Evolutionary conservation across 345 rosid genomes (phyloP), one percentile per base, ranked within the genome.

Genomic region (Bruguiera parviflora): DNA sequence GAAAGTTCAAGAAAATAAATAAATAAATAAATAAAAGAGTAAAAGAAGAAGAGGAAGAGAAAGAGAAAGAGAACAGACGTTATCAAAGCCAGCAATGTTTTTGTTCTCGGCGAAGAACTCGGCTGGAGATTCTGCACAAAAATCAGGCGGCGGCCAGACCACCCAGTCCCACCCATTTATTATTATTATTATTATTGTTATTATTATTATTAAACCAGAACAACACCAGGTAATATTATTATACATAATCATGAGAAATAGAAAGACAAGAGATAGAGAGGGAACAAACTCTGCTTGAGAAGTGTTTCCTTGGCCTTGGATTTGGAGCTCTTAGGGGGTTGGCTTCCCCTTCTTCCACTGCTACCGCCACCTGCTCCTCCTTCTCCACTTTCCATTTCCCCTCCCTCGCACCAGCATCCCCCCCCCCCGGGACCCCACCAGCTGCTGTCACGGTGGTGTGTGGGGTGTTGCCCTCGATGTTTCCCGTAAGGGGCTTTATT

Each of bases 41-140:
- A 49, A 43, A 62, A 29, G 15, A 43, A 49, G 25, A n/a, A 27
- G 2, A 58, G 6, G 53, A 8, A 37, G 32, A 27, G 6, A 2
- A n/a, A 15, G 19, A 10, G 15, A 39, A 43, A 13, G 18, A 19
- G 6, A 66, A 75, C 92, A 83, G 71, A 91, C 98, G 69, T 91
- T 94, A 71, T 91, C 98, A 49, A 94, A 94, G n/a, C 98, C 98
- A 68, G 98, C 97, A 64, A 94, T 89, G 80, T 94, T 94, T 84
- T 94, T 91, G 82, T 91, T 94, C 87, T 94, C 98, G 8, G 98
- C 98, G 59, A 94, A 94, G 81, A 94, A 94, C 79, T 94, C 98
- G 31, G 97, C 98, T 20, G 96, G 98, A 71, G 96, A 94, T 86
- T 91, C 97, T 94, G 90, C 85, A 73, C 57, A 55, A 71, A 75